Percentiles rank a stretch among this genome's conserved stretches.
Conservation (phyloP, 306 rosid species). For the Quercus robur region DNA sequence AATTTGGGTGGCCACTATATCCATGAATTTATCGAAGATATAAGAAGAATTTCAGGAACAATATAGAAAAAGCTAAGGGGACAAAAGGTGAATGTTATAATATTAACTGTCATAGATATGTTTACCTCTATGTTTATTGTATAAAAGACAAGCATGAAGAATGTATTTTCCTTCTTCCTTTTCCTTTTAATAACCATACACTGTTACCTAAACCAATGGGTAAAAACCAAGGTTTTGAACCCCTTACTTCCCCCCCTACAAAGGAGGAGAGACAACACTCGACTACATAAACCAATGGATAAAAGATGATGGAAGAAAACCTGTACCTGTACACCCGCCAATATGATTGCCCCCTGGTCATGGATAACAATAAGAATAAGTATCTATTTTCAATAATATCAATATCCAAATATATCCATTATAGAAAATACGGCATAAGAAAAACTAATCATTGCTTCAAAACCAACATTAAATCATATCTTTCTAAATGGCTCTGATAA, state of each 20-base stretch:
- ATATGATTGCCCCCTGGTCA: slow-evolving; percentile 86
- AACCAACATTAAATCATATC: not conserved
- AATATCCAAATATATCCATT: not conserved
- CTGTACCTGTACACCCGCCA: slow-evolving; percentile 91
- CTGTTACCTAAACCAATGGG: not conserved
- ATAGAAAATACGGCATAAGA: not conserved
- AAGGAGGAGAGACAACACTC: not conserved
- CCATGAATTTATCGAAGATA: not conserved
- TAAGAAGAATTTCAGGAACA: not conserved
- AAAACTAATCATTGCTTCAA: not conserved
- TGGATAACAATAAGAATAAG: slow-evolving; percentile 22
- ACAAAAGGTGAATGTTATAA: not conserved
- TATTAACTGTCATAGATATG: not conserved
- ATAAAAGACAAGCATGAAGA: no score
- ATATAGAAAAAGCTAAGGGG: not conserved
- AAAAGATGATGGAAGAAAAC: not conserved
- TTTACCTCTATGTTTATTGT: no score
- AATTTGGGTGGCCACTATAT: not conserved
- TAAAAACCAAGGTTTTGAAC: not conserved
- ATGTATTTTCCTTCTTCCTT: no score
- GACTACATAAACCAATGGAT: not conserved
- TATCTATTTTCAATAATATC: slow-evolving; percentile 6
- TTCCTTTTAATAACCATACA: not conserved
- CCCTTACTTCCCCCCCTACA: not conserved
- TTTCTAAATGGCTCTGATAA: not conserved